phyloP scores from a whole-genome alignment of 495 filamentous ascomycete genomes.

The Jackrogersella minutella region DNA sequence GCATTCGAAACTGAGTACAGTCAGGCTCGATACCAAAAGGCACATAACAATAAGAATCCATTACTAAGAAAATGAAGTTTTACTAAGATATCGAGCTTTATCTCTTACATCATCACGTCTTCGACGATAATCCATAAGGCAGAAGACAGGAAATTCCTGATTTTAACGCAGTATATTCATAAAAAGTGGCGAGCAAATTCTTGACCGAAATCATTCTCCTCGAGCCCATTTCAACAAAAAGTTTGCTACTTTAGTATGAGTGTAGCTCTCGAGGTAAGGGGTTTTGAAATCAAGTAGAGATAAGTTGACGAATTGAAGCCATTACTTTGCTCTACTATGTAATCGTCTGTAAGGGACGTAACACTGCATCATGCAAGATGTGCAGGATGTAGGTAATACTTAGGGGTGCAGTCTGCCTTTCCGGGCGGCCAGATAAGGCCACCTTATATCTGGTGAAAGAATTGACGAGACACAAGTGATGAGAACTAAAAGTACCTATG shows the following conservation, averaged over 20 bases:
- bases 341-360: slow-evolving; percentile 1
- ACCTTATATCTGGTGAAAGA: no score
- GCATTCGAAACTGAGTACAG: slow-evolving; percentile 29
- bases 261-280: slow-evolving; percentile 3
- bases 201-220: no score
- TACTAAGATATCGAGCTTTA: background rate
- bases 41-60: slow-evolving; percentile 34
- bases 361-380: slow-evolving; percentile 21
- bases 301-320: background rate
- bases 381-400: background rate
- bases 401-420: background rate
- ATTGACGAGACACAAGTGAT: no score
- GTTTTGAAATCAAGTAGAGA: background rate
- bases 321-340: background rate
- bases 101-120: background rate
- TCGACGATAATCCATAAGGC: background rate
- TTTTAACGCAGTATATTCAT: background rate
- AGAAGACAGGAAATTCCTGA: background rate
- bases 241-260: slow-evolving; percentile 4
- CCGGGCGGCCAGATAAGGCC: no score
- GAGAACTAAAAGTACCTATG: no score
- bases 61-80: background rate
- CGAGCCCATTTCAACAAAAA: no score
- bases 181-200: background rate
- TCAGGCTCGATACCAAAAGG: slow-evolving; percentile 29